These are phyloP conservation scores for Suhomyces kunorum DNA, from an alignment of 1,139 yeast species.

Conservation along the genomic window DNA sequence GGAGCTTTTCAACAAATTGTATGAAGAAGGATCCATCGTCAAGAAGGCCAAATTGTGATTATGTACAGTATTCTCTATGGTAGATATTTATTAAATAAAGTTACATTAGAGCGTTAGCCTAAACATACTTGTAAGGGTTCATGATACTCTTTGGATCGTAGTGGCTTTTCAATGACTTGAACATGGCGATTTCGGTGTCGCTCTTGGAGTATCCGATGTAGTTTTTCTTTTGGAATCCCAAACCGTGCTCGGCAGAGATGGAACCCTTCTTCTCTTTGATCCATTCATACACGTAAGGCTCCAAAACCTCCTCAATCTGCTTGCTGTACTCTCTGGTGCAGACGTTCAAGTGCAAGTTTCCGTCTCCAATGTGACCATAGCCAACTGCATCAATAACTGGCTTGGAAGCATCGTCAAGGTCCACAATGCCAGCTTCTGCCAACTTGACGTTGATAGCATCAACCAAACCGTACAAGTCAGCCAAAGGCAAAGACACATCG, in stretches of 20 bases:
- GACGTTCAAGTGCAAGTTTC: conserved; percentile 89
- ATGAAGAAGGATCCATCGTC: conserved; percentile 54
- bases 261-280: conserved; percentile 75
- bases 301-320: conserved; percentile 73
- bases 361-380: conserved; percentile 96
- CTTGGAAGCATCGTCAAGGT: conserved; percentile 59
- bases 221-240: conserved; percentile 93
- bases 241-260: conserved; percentile 94
- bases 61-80: not conserved
- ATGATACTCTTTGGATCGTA: conserved; percentile 88
- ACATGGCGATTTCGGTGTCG: conserved; percentile 64
- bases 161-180: conserved; percentile 72
- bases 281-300: conserved; percentile 94
- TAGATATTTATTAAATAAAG: not conserved
- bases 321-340: conserved; percentile 82
- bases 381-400: conserved; percentile 91
- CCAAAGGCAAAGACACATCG: conserved; percentile 87
- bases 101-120: conserved; percentile 11
- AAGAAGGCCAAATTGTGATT: conserved; percentile 8
- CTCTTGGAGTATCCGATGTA: conserved; percentile 83
- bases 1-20: conserved; percentile 51
- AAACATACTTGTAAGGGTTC: conserved; percentile 89
- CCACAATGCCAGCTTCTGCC: conserved; percentile 57
- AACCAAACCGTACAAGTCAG: conserved; percentile 76
- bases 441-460: conserved; percentile 67